Evolutionary conservation across 2,329 filamentous ascomycete genomes (phyloP).

Genomic region (Beauveria asiatica): DNA sequence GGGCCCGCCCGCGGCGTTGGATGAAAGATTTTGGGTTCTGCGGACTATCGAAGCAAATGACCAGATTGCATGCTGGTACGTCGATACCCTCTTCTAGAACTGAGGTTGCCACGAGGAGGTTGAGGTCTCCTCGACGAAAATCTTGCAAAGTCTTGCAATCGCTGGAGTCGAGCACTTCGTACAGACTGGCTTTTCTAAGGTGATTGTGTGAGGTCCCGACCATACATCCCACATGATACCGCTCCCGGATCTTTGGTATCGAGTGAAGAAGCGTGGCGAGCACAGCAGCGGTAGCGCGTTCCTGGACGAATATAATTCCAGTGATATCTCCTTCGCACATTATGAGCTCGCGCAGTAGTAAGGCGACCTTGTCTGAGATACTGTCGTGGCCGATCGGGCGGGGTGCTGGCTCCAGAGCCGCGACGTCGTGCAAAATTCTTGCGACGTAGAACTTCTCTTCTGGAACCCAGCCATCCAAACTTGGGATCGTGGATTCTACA

Average conservation of each 20-base stretch:
- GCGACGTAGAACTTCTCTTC: conserved; percentile 50
- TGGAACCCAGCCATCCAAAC: conserved; percentile 33
- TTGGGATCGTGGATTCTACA: conserved; percentile 15
- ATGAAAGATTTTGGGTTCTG: conserved; percentile 48
- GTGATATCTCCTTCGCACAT: conserved; percentile 30
- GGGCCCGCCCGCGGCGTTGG: conserved; percentile 46
- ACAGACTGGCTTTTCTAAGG: conserved; percentile 31
- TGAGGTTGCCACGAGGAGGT: conserved; percentile 53
- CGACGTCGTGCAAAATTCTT: conserved; percentile 33
- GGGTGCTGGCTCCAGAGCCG: conserved; percentile 14
- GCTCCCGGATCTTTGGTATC: conserved; percentile 38
- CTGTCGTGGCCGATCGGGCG: conserved; percentile 16
- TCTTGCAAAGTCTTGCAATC: conserved; percentile 29
- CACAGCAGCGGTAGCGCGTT: conserved; percentile 52
- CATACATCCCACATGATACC: conserved; percentile 44
- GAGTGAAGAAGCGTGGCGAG: conserved; percentile 48
- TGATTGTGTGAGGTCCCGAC: conserved; percentile 41
- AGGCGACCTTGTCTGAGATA: conserved; percentile 49
- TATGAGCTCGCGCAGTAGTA: conserved; percentile 45
- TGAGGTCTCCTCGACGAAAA: conserved; percentile 47
- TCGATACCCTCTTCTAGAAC: conserved; percentile 63
- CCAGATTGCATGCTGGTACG: conserved; percentile 53
- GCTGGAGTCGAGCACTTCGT: conserved; percentile 24
- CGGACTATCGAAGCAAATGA: conserved; percentile 48
- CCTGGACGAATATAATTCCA: conserved; percentile 60